phyloP scores from a whole-genome alignment of 2,329 filamentous ascomycete species.

The Trichoderma harzianum region DNA sequence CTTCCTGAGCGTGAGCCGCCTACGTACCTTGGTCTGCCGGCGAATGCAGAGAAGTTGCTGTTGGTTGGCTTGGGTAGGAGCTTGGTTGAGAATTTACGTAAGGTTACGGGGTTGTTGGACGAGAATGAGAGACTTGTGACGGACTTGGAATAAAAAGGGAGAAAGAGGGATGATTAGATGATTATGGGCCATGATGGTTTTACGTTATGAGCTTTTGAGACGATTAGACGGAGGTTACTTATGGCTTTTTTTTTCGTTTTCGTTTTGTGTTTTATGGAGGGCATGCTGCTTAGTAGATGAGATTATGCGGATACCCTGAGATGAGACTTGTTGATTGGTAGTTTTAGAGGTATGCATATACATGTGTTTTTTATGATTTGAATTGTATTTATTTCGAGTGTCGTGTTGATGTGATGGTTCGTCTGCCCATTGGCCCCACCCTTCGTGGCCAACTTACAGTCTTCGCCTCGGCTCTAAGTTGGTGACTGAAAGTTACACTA shows the following conservation, averaged over 20 bases:
- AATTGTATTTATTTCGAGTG: neutral
- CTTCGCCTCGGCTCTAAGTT: no score
- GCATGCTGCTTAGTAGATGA: conserved; percentile 1
- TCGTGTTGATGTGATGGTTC: neutral
- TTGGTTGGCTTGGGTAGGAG: conserved; percentile 82
- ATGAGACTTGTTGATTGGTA: neutral
- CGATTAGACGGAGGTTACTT: neutral
- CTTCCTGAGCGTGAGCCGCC: conserved; percentile 94
- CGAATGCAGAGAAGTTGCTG: conserved; percentile 93
- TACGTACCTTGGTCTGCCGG: conserved; percentile 87
- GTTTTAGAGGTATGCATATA: conserved; percentile 8
- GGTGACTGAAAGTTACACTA: no score
- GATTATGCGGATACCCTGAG: conserved; percentile 9
- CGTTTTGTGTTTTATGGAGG: neutral
- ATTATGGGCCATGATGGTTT: neutral
- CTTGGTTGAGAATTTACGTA: conserved; percentile 79
- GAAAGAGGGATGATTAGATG: neutral
- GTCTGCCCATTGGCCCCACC: neutral
- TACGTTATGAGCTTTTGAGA: neutral
- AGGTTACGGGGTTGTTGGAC: conserved; percentile 83
- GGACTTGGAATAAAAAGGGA: conserved; percentile 39
- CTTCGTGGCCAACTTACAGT: no score
- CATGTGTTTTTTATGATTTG: neutral
- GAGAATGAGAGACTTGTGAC: conserved; percentile 89
- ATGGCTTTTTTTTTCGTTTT: neutral